A percentile compares a stretch with the other conserved stretches of the same genome.
Conservation (phyloP, 495 filamentous ascomycete genomes). For the Aspergillus heteromorphus region DNA sequence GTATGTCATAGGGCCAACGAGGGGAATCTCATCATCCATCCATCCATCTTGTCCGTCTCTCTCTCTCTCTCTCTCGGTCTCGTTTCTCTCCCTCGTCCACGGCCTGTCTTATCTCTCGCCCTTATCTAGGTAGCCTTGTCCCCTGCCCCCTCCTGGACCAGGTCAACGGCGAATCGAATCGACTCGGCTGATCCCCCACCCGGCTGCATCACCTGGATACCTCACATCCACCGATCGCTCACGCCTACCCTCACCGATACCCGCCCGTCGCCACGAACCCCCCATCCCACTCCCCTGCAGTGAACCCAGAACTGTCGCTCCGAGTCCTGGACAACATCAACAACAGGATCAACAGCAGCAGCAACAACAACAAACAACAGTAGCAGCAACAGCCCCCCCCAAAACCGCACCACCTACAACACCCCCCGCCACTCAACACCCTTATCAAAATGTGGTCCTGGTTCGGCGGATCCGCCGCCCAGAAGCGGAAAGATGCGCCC, state of each 20-base stretch:
- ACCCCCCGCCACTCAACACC: not conserved
- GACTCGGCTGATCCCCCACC: not conserved
- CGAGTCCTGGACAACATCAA: not conserved
- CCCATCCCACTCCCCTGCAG: not conserved
- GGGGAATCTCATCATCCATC: conserved; percentile 24
- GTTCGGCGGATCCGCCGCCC: conserved; percentile 74
- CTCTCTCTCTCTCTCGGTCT: conserved; percentile 17
- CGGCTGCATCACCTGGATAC: not conserved
- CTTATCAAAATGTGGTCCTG: conserved; percentile 64
- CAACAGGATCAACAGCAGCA: not conserved
- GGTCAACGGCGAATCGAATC: not conserved
- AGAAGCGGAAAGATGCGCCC: conserved; percentile 85
- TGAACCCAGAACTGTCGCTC: not conserved
- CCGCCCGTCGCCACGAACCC: not conserved
- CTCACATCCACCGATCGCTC: not conserved
- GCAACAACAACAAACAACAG: not conserved
- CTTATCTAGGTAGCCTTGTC: conserved; percentile 3
- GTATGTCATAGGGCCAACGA: conserved; percentile 41
- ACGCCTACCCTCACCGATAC: not conserved
- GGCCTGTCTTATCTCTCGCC: conserved; percentile 1
- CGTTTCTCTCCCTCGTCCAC: too few relatives aligned
- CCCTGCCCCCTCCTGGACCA: not conserved
- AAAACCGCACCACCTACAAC: not conserved
- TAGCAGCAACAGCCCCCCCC: not conserved
- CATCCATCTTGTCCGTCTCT: not conserved